Conservation (phyloP, 2,329 filamentous ascomycete genomes). For the Monosporascus sp. region DNA sequence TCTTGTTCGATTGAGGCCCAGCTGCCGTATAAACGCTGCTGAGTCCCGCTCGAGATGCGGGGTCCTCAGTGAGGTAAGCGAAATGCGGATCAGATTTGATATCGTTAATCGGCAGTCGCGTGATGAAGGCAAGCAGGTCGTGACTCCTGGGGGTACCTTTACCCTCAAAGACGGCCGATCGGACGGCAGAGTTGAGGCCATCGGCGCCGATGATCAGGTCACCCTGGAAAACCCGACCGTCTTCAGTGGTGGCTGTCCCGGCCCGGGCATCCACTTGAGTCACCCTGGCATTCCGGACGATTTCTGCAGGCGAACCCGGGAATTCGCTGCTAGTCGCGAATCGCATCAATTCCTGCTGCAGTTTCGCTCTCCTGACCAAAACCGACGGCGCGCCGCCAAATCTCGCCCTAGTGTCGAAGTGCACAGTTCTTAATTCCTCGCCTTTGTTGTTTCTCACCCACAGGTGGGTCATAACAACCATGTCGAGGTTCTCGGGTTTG, state of each 20-base stretch:
- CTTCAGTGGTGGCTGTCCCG: conserved; percentile 14
- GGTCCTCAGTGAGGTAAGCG: conserved; percentile 10
- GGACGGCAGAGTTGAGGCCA: conserved; percentile 17
- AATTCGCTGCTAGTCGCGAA: conserved; percentile 12
- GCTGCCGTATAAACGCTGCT: conserved; percentile 4
- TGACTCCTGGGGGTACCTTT: conserved; percentile 6
- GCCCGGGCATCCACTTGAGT: conserved; percentile 13
- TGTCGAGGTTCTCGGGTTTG: conserved; percentile 13
- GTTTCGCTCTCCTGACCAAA: conserved; percentile 13
- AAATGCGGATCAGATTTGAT: conserved; percentile 10
- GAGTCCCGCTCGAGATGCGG: conserved; percentile 12
- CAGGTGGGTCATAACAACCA: conserved; percentile 15
- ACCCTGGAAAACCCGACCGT: conserved; percentile 12
- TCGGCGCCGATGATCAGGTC: conserved; percentile 20
- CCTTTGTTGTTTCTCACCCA: conserved; percentile 11
- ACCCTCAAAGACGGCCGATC: conserved; percentile 7
- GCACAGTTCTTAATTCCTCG: conserved; percentile 11
- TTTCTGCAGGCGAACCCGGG: conserved; percentile 8
- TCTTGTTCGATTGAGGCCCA: conserved; percentile 7
- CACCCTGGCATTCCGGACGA: conserved; percentile 15
- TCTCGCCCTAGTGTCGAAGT: conserved; percentile 16
- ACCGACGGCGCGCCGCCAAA: conserved; percentile 13
- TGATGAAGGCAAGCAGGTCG: conserved; percentile 13
- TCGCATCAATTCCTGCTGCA: conserved; percentile 14
- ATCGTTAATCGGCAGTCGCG: conserved; percentile 11